phyloP scores from a whole-genome alignment of 1,284 basidiomycete genomes.

The Thelephora terrestris region DNA sequence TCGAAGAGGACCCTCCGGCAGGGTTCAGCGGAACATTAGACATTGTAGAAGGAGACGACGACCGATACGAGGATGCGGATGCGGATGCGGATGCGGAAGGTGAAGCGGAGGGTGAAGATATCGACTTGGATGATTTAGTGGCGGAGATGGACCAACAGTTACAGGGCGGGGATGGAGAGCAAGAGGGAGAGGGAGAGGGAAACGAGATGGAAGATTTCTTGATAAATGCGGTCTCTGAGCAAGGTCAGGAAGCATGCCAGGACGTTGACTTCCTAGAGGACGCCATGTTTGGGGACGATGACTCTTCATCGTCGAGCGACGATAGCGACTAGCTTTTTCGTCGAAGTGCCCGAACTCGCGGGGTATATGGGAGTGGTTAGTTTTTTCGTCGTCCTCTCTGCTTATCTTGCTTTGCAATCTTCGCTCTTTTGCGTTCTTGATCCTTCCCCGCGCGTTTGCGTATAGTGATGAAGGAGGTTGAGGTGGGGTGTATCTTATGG shows the following conservation, averaged over 20 bases:
- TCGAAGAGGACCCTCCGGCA: slow-evolving; percentile 19
- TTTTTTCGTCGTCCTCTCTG: too few species aligned
- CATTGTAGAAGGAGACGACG: slow-evolving; percentile 21
- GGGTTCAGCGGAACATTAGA: slow-evolving; percentile 10
- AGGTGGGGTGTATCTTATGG: too few species aligned
- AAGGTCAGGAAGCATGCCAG: slow-evolving; percentile 43
- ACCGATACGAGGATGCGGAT: slow-evolving; percentile 19
- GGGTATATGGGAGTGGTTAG: too few species aligned
- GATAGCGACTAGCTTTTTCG: slow-evolving; percentile 47
- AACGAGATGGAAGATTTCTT: slow-evolving; percentile 19
- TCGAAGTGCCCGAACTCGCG: too few species aligned
- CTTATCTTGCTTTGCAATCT: too few species aligned
- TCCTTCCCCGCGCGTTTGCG: too few species aligned
- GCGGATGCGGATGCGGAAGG: slow-evolving; percentile 23
- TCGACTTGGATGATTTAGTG: slow-evolving; percentile 27
- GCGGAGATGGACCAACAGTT: slow-evolving; percentile 36
- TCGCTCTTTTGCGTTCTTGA: too few species aligned
- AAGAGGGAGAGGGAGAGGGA: slow-evolving; percentile 17
- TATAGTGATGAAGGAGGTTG: too few species aligned
- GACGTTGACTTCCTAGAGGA: slow-evolving; percentile 33
- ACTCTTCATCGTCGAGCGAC: slow-evolving; percentile 54
- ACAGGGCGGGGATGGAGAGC: slow-evolving; percentile 18
- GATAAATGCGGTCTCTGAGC: slow-evolving; percentile 25
- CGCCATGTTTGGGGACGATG: slow-evolving; percentile 36
- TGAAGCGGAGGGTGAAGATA: slow-evolving; percentile 22